Evolutionary conservation across 148 eudicot genomes (phyloP), one percentile per base, ranked within the genome.

Genomic region (Gaultheria prostrata): DNA sequence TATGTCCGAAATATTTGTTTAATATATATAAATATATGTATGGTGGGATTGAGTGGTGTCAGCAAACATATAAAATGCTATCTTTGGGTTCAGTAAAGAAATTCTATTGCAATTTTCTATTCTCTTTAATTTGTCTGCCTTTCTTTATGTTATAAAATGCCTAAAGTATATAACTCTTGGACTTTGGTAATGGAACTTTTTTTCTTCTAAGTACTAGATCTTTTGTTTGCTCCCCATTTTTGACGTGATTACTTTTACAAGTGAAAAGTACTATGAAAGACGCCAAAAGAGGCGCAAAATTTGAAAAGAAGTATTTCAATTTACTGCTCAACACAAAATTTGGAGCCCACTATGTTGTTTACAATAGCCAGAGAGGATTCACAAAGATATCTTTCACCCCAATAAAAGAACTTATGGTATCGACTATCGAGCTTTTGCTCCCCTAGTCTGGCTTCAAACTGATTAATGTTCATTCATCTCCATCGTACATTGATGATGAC

Each of bases 221-320:
- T 80, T 35, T 17, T 71, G 28, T 72, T 71, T 50, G 28, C 79
- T 71, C 79, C 80, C 33, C 57, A 71, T 6, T 33, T 6, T 71
- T 35, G 76, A 71, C 46, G 17, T 71, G 17, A 0, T 35, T 35
- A 33, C 0, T 15, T 4, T 30, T 32, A 71, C n/a, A 71, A 33
- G 24, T 35, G 46, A 59, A 59, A 46, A 17, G 76, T 71, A 71
- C 15, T 32, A 32, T 70, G 45, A 33, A 33, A 15, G 75, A 32
- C 21, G 1, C 43, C 18, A 21, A 70, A 32, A 32, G 75, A 45
- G 39, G 45, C 75, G 32, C 75, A 70, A 6, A 21, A 14, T 70
- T 32, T 32, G 24, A 1, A 35, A 32, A 33, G 1, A 71, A 33
- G 72, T 35, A 71, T 71, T 28, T 35, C n/a, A 71, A 71, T 71